Percentiles rank a stretch among this genome's conserved stretches.
phyloP scores from a whole-genome alignment of 805 yeast species.

The Metschnikowia continentalis region DNA sequence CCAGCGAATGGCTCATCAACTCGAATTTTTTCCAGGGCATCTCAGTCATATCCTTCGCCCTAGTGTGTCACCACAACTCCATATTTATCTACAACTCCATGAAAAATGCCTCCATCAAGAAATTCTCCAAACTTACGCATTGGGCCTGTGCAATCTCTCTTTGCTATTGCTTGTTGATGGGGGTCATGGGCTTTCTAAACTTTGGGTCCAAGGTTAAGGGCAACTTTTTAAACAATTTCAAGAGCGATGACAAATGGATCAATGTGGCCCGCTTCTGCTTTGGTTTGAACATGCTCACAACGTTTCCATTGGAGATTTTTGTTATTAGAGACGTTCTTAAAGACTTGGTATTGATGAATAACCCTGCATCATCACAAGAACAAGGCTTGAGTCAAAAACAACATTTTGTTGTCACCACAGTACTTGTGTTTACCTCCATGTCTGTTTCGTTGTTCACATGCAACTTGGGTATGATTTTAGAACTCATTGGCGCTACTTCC shows the following conservation, averaged over 20 bases:
- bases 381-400: constrained; percentile 35
- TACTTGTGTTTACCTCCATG: constrained; percentile 67
- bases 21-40: constrained; percentile 76
- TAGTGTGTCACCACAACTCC: constrained; percentile 94
- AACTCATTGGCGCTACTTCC: constrained; percentile 87
- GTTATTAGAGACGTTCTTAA: constrained; percentile 85
- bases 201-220: constrained; percentile 82
- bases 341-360: constrained; percentile 45
- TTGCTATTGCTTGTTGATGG: constrained; percentile 73
- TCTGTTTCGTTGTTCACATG: constrained; percentile 74
- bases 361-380: constrained; percentile 4
- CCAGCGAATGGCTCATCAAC: constrained; percentile 50
- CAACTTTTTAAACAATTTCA: constrained; percentile 83
- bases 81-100: constrained; percentile 84
- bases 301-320: constrained; percentile 85
- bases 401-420: constrained; percentile 63
- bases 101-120: constrained; percentile 65
- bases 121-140: constrained; percentile 77
- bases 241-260: constrained; percentile 64
- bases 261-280: constrained; percentile 88
- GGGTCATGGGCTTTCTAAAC: constrained; percentile 68
- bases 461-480: constrained; percentile 83
- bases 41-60: constrained; percentile 90
- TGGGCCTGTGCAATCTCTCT: constrained; percentile 78
- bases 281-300: constrained; percentile 89